A percentile compares a stretch with the other conserved stretches of the same genome.
Evolutionary conservation across 768 basidiomycete species (phyloP).

Genomic region (Tylopilus balloui): DNA sequence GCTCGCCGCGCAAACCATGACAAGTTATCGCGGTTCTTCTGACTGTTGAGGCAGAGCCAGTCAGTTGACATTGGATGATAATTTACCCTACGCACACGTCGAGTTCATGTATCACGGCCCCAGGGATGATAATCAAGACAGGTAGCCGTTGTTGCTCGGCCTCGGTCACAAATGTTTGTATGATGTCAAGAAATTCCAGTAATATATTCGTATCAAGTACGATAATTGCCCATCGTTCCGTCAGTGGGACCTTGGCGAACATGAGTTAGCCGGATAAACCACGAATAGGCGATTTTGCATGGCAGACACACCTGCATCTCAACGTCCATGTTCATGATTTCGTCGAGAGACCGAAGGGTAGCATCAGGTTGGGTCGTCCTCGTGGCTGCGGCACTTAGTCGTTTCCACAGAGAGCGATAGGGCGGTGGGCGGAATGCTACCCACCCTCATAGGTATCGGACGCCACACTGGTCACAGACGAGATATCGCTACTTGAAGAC

Average conservation of each 20-base stretch:
- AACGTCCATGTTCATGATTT: slow-evolving; percentile 60
- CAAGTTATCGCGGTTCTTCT: slow-evolving; percentile 38
- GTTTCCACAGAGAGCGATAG: background rate
- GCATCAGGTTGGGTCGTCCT: slow-evolving; percentile 23
- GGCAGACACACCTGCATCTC: slow-evolving; percentile 62
- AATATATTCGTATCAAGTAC: slow-evolving; percentile 81
- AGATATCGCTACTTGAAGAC: background rate
- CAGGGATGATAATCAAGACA: slow-evolving; percentile 65
- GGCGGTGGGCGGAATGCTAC: background rate
- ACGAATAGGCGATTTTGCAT: background rate
- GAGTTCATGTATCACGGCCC: slow-evolving; percentile 71
- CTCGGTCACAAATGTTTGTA: slow-evolving; percentile 63
- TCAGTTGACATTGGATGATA: slow-evolving; percentile 1
- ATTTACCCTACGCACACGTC: slow-evolving; percentile 49
- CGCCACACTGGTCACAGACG: background rate
- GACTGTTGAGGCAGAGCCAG: slow-evolving; percentile 22
- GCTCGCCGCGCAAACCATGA: slow-evolving; percentile 68
- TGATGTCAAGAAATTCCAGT: slow-evolving; percentile 57
- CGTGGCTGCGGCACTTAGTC: slow-evolving; percentile 4
- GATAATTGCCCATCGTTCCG: slow-evolving; percentile 43
- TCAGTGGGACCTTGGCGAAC: slow-evolving; percentile 36
- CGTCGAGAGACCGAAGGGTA: slow-evolving; percentile 49
- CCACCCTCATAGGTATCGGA: slow-evolving; percentile 6
- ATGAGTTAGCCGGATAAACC: background rate
- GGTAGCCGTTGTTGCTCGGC: slow-evolving; percentile 47